Evolutionary conservation across 768 basidiomycete species (phyloP).

Genomic region (Trametes gibbosa): DNA sequence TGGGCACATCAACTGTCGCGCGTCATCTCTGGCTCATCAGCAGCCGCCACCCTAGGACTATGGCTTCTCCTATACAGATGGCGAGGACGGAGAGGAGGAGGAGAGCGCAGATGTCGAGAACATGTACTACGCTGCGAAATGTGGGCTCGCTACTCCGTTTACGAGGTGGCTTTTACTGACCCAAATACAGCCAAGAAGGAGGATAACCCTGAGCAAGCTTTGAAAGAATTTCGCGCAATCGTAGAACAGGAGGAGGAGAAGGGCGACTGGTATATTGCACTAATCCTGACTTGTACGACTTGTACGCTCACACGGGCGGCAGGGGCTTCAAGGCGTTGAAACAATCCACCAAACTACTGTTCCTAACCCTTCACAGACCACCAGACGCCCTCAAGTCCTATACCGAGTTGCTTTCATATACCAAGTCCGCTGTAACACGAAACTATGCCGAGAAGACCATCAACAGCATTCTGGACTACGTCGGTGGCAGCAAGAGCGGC

Average conservation of each 20-base stretch:
- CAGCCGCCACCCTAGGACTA: slow-evolving; percentile 62
- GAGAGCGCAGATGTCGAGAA: slow-evolving; percentile 93
- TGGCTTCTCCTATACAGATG: slow-evolving; percentile 95
- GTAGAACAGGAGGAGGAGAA: slow-evolving; percentile 90
- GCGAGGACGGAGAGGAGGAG: slow-evolving; percentile 75
- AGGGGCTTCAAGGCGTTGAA: slow-evolving; percentile 99
- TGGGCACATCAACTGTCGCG: slow-evolving; percentile 30
- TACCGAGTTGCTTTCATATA: slow-evolving; percentile 83
- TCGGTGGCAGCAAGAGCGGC: slow-evolving; percentile 84
- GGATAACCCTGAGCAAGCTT: slow-evolving; percentile 86
- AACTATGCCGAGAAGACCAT: slow-evolving; percentile 99
- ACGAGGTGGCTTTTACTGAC: neutral
- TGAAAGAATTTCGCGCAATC: slow-evolving; percentile 86
- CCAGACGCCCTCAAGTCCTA: slow-evolving; percentile 86
- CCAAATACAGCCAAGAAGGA: slow-evolving; percentile 78
- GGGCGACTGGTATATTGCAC: slow-evolving; percentile 77
- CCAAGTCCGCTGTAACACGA: slow-evolving; percentile 91
- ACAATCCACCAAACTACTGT: slow-evolving; percentile 93
- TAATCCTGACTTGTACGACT: neutral
- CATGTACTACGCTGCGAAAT: slow-evolving; percentile 96
- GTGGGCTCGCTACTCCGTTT: slow-evolving; percentile 42
- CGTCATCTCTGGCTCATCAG: slow-evolving; percentile 10
- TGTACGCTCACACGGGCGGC: neutral
- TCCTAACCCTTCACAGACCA: slow-evolving; percentile 73
- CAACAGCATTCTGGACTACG: slow-evolving; percentile 97